These are phyloP conservation scores for Pseudogymnoascus sp. DNA, from an alignment of 2,329 filamentous ascomycete species.

Conservation along the genomic window DNA sequence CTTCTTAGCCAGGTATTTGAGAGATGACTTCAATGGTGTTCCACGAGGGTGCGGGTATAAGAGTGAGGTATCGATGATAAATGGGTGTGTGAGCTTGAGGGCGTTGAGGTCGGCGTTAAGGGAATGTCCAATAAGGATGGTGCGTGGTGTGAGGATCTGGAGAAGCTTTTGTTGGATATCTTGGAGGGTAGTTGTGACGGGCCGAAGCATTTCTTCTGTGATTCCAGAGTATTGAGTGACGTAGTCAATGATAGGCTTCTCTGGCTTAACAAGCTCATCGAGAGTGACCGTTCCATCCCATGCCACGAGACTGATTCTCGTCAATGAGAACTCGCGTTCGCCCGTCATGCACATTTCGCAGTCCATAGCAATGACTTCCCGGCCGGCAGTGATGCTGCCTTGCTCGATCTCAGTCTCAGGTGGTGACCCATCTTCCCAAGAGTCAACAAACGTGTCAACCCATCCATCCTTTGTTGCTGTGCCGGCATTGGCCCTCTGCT, in stretches of 20 bases:
- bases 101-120: conserved; percentile 79
- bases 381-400: conserved; percentile 77
- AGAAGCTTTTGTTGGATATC: conserved; percentile 80
- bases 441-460: conserved; percentile 69
- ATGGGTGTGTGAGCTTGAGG: conserved; percentile 80
- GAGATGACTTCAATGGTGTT: conserved; percentile 78
- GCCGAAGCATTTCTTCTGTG: conserved; percentile 73
- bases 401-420: conserved; percentile 66
- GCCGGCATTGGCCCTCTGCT: conserved; percentile 44
- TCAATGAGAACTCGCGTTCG: conserved; percentile 72
- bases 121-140: conserved; percentile 74
- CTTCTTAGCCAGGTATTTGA: conserved; percentile 84
- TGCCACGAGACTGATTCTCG: conserved; percentile 76
- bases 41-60: conserved; percentile 88
- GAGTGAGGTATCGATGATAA: conserved; percentile 85
- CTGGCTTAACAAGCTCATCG: conserved; percentile 88
- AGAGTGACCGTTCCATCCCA: conserved; percentile 80
- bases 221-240: conserved; percentile 88
- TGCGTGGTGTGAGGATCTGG: conserved; percentile 61
- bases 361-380: conserved; percentile 74
- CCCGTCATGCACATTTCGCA: conserved; percentile 97
- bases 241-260: conserved; percentile 84
- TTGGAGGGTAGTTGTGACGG: conserved; percentile 72
- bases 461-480: conserved; percentile 59
- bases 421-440: conserved; percentile 59